Percentiles rank a stretch among this genome's conserved stretches.
Conservation (phyloP, 352 stramenopile species). For the Pythium scleroteichum region DNA sequence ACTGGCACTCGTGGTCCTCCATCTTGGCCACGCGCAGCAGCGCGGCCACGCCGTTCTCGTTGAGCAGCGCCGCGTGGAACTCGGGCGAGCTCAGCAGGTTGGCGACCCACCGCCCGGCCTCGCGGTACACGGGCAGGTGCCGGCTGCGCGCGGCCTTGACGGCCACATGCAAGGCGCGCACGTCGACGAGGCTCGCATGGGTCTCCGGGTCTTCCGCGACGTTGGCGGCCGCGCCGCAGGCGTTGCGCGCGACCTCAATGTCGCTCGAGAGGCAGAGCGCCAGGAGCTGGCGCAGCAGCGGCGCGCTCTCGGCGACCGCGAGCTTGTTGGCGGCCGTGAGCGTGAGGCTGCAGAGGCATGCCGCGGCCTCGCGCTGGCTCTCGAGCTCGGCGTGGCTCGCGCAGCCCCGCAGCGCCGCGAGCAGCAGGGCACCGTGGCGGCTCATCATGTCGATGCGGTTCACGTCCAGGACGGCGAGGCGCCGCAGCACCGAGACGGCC, state of each 20-base stretch:
- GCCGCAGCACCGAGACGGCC: conserved; percentile 88
- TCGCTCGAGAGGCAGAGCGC: conserved; percentile 79
- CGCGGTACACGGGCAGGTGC: conserved; percentile 90
- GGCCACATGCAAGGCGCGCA: conserved; percentile 86
- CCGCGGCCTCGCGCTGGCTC: conserved; percentile 89
- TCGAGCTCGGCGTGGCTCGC: conserved; percentile 65
- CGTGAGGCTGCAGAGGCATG: conserved; percentile 86
- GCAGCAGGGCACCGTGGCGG: conserved; percentile 47
- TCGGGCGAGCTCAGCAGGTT: conserved; percentile 89
- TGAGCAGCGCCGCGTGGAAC: conserved; percentile 80
- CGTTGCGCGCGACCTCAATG: conserved; percentile 91
- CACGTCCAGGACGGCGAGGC: conserved; percentile 77
- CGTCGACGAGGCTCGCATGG: conserved; percentile 84
- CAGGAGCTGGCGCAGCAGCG: conserved; percentile 68
- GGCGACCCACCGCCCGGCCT: conserved; percentile 87
- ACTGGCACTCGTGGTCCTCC: conserved; percentile 91
- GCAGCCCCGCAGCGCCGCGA: conserved; percentile 54
- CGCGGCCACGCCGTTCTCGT: conserved; percentile 83
- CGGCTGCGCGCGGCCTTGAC: conserved; percentile 88
- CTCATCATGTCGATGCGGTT: conserved; percentile 87
- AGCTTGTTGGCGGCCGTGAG: conserved; percentile 82
- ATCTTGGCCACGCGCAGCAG: conserved; percentile 88
- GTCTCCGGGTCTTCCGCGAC: conserved; percentile 83
- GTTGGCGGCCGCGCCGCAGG: conserved; percentile 91
- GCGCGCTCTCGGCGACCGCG: conserved; percentile 45